Base-by-base conservation (phyloP, 495 filamentous ascomycete genomes). In the Mytilinidion resinicola region DNA sequence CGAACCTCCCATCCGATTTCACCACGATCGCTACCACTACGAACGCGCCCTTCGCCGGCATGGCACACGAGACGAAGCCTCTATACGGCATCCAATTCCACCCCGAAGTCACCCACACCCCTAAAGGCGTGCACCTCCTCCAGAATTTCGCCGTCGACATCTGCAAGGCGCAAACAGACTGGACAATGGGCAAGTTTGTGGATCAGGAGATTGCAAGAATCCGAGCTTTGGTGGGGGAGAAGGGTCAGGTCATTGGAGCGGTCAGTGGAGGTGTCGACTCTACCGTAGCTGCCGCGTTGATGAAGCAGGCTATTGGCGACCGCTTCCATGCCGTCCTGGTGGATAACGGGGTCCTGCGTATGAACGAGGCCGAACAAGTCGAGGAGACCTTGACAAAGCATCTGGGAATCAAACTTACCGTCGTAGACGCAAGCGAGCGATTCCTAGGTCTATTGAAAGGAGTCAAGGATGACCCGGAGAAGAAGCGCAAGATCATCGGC, bases 401-500 rank as follows among this genome's bases (percentile, higher is more conserved):
- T 41, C 78, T 98, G 0, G 89, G 89, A 12, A 95, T 98, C 67
- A 90, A 95, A 69, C 76, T 98, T 12, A 95, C 89, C 0, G 86
- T 98, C 44, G 81, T 93, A 5, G 88, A 98, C 66, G 92, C 85
- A 10, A 77, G 81, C 15, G 76, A 91, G 62, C 74, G 76, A 14
- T 97, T 97, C 76, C 71, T 96, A 19, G 72, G 69, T 9, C 76
- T 82, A 14, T 78, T 98, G 9, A 84, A 85, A 70, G 91, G 89
- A 25, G 81, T 93, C 38, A 64, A 64, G 0, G 76, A 78, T 37
- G 88, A 96, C 41, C 93, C 93, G 0, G 92, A 97, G 74, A 80
- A 85, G 73, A 98, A 98, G 80, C 81, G 92, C 30, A 96, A 93
- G 76, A 83, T 96, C 65, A 96, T 98, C 66, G 92, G 90, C 34